Evolutionary conservation across 805 yeast genomes (phyloP), one percentile per base, ranked within the genome.

Genomic region (Hanseniaspora guilliermondii): DNA sequence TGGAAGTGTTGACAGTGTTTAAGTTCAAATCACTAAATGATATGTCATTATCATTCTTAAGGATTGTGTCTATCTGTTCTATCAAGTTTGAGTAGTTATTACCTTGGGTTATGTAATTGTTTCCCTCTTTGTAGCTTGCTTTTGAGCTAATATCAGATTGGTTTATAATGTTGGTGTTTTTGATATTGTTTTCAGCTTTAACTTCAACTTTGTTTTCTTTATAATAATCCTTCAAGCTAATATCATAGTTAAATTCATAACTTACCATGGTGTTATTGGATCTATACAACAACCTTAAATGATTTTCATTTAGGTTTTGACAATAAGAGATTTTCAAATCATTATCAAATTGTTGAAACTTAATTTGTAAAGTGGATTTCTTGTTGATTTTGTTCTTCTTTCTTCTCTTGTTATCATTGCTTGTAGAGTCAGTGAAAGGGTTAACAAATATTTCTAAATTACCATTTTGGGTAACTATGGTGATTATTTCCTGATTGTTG

Each of bases 361-460:
- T 67, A 19, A 85, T 62, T 5, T 66, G 67, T 21, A 74, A 72
- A 53, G 73, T 70, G 1, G 79, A 65, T 58, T 77, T 75, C 55
- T 76, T 75, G 2, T 89, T 80, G 59, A 77, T 58, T 63, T 70
- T 60, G 60, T 74, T 73, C 73, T 70, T 75, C 69, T 65, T 75
- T n/a, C 65, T 69, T 11, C 59, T 61, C 19, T 59, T 56, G 16
- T 54, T 22, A 6, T 56, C 58, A 16, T 40, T 46, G 11, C 25
- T 21, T 16, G 40, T 19, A n/a, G 49, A 27, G 8, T 25, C 44
- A 17, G 22, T 35, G 58, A 71, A 70, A 5, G 88, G 83, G 60
- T 80, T 73, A 52, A 73, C 72, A 69, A 87, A 89, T 1, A 86
- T 62, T 64, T 88, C 96, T 7, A 85, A 71, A 12, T 67, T 62